Base-by-base conservation (phyloP, 495 filamentous ascomycete genomes). In the Terfezia boudieri region DNA sequence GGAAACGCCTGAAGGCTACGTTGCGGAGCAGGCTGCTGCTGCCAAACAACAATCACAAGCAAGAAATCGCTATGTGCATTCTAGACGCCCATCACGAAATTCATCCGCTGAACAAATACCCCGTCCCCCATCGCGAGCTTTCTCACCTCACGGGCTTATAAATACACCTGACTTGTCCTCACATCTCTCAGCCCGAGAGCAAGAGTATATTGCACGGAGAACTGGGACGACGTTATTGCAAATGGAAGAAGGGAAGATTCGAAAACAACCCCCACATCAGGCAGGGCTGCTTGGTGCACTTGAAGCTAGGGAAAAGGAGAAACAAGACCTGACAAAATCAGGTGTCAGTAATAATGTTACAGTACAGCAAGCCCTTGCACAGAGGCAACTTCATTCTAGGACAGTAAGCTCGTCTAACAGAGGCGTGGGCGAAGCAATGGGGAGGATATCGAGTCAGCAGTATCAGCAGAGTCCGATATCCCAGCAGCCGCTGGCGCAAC, bases 101-200 rank as follows among this genome's bases (percentile, higher is more conserved):
- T 23, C 52, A 7, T 66, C 63, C 35, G 51, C 57, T 23, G 63
- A 65, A 50, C 58, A 67, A 36, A 72, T 68, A 36, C 62, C 69
- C 9, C 70, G 76, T 4, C 76, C 75, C 12, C 69, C 66, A 22
- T 78, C 76, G 48, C 71, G 76, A 23, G 71, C 68, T 26, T 65
- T 65, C 43, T 22, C 57, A 36, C 57, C 62, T 9, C 58, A 62
- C 22, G 63, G 63, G 22, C 60, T 65, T 23, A 55, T 64, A 53
- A 62, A 69, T 50, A 49, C 57, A 26, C 60, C 56, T 49, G 80
- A 84, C 54, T 58, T 76, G 36, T 74, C 77, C n/a, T 73, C 71
- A 2, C 76, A 81, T 54, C 75, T 94, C 17, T 89, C 87, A 14
- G 89, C 89, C n/a, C 81, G 84, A 8, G 89, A 96, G 66, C 89